phyloP scores from a whole-genome alignment of 257 asterid species.

The Scutellaria minor region DNA sequence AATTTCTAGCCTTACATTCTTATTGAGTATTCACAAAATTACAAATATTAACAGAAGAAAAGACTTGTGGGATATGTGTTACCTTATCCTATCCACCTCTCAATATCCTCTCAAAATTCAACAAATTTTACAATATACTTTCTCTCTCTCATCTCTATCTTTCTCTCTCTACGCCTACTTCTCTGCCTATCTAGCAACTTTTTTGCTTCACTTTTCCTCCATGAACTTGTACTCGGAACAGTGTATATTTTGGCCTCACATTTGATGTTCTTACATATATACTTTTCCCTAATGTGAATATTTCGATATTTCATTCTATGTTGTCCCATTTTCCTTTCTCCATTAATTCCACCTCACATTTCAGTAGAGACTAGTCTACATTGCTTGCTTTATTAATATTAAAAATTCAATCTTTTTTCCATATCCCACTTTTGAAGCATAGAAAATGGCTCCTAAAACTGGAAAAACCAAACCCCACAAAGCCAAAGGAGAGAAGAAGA shows the following conservation, averaged over 20 bases:
- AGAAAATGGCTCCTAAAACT: conserved; percentile 75
- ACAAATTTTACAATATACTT: conserved; percentile 20
- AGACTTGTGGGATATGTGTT: conserved; percentile 43
- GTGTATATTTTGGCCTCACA: conserved; percentile 14
- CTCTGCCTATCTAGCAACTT: neutral
- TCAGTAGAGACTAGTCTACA: neutral
- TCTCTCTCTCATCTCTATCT: conserved; percentile 29
- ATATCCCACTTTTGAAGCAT: conserved; percentile 1
- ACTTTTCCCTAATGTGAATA: conserved; percentile 25
- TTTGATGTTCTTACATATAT: conserved; percentile 16
- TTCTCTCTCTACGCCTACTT: conserved; percentile 7
- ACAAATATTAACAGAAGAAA: conserved; percentile 36
- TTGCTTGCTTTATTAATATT: neutral
- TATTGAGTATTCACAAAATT: conserved; percentile 38
- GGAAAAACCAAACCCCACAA: conserved; percentile 75
- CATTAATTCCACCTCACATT: conserved; percentile 17
- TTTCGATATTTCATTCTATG: neutral
- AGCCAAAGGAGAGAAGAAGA: conserved; percentile 76
- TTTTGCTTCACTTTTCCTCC: conserved; percentile 23
- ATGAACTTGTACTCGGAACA: conserved; percentile 2
- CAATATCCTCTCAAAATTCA: conserved; percentile 43
- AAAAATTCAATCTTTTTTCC: neutral
- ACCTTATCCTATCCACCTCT: conserved; percentile 70
- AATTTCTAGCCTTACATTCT: conserved; percentile 55
- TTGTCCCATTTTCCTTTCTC: neutral